Evolutionary conservation across 495 filamentous ascomycete species (phyloP), one percentile per base, ranked within the genome.

Genomic region (Coniosporium apollinis): DNA sequence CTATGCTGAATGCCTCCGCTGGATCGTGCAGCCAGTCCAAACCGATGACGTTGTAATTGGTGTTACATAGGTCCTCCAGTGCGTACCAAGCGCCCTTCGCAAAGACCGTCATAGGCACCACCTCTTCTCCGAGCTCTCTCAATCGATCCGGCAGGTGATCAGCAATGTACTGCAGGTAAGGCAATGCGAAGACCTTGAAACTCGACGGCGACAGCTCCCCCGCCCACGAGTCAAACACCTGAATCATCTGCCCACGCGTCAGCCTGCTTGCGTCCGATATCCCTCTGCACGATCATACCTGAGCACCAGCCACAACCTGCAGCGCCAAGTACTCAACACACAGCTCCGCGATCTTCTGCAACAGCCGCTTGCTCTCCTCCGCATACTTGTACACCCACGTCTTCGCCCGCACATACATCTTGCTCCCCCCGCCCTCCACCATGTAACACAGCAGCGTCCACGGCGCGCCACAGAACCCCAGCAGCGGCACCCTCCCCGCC

Each of bases 31-130:
- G 70, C 89, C 89, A 97, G 55, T 97, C 89, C 37, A 97, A 63
- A 17, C 91, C 80, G 33, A 97, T 76, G 20, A 93, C 81, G 43
- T 96, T 74, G 59, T 96, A 97, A 9, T 83, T 85, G 15, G 83
- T 72, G 46, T 82, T 62, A 56, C 86, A 94, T 10, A 86, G 67
- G 9, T 79, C 74, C 43, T 94, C 83, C 20, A 97, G 62, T 3
- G 83, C 85, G 56, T 87, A 92, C 82, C 89, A 93, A n/a, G 89
- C 86, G 3, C 89, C 89, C 61, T 97, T 97, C n/a, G 89, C 84
- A 55, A 97, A 97, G 11, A 94, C 83, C n/a, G 82, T 89, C 89
- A 97, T 94, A 1, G 89, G 89, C 2, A 96, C 91, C 3, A 60
- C 63, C 37, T 85, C 78, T 30, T 85, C 50, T 0, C 72, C 73